Evolutionary conservation across 116 monocot species (phyloP).

Genomic region (Phalaenopsis hybrid): DNA sequence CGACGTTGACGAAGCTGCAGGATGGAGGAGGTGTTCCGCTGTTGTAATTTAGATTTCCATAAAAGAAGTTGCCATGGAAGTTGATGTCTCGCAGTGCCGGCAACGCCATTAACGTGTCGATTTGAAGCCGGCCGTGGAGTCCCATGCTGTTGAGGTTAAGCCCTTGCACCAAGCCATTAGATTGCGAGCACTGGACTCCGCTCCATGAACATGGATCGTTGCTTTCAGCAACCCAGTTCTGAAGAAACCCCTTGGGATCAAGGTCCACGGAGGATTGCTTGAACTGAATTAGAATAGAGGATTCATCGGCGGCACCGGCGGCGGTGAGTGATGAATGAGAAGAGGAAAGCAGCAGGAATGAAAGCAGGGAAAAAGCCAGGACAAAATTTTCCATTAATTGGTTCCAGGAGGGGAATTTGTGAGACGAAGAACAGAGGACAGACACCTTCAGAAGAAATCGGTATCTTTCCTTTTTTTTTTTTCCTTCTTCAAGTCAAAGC

Average conservation of each 20-base stretch:
- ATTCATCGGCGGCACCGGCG: constrained; percentile 29
- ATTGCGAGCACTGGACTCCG: constrained; percentile 47
- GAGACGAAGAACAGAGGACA: neutral
- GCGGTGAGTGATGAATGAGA: constrained; percentile 3
- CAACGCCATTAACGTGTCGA: constrained; percentile 48
- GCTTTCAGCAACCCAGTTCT: constrained; percentile 30
- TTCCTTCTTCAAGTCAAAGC: neutral
- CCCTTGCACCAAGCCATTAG: constrained; percentile 23
- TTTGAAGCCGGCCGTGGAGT: constrained; percentile 40
- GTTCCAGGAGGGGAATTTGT: neutral
- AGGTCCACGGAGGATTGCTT: constrained; percentile 35
- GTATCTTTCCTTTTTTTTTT: neutral
- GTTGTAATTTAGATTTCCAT: constrained; percentile 61
- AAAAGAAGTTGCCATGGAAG: constrained; percentile 61
- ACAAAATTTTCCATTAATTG: constrained; percentile 4
- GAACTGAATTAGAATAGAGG: constrained; percentile 47
- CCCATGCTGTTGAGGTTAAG: constrained; percentile 54
- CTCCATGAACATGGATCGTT: constrained; percentile 41
- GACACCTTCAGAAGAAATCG: neutral
- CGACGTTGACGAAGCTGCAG: constrained; percentile 45
- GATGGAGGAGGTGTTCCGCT: neutral
- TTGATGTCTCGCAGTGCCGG: constrained; percentile 31
- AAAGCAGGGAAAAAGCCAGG: constrained; percentile 1
- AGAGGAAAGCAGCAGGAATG: constrained; percentile 8
- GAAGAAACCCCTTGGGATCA: constrained; percentile 36